phyloP scores from a whole-genome alignment of 768 basidiomycete species.

The Hemileccinum rubropunctum region DNA sequence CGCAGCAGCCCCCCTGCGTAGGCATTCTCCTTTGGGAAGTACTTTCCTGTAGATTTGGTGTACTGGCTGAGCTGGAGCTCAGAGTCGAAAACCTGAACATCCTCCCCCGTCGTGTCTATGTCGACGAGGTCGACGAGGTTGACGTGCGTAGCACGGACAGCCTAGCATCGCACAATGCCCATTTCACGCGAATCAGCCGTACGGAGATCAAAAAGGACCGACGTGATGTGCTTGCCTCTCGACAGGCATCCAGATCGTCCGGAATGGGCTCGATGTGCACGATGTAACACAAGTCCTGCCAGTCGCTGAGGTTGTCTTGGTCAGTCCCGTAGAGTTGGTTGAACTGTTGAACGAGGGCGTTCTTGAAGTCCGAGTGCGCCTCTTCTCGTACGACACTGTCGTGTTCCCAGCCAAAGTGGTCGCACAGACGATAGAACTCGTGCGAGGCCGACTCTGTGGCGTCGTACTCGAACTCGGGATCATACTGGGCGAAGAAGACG shows the following conservation, averaged over 20 bases:
- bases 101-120: not conserved
- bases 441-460: constrained; percentile 5
- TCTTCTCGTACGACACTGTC: not conserved
- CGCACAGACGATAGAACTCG: constrained; percentile 19
- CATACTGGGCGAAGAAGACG: not conserved
- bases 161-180: not conserved
- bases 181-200: too few species aligned
- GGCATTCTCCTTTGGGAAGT: constrained; percentile 12
- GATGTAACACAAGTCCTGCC: constrained; percentile 11
- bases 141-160: not conserved
- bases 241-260: constrained; percentile 1
- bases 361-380: not conserved
- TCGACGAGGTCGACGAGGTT: constrained; percentile 24
- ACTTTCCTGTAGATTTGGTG: constrained; percentile 6
- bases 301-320: not conserved
- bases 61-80: constrained; percentile 12
- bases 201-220: not conserved
- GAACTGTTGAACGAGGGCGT: constrained; percentile 14
- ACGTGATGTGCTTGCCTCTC: constrained; percentile 8
- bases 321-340: constrained; percentile 14
- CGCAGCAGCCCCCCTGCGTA: constrained; percentile 16
- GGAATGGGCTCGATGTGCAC: constrained; percentile 7
- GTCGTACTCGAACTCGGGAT: constrained; percentile 5
- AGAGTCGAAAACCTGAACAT: constrained; percentile 1
- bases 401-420: constrained; percentile 6